phyloP scores from a whole-genome alignment of 139 green algal species.

The Chlamydomonas incerta region DNA sequence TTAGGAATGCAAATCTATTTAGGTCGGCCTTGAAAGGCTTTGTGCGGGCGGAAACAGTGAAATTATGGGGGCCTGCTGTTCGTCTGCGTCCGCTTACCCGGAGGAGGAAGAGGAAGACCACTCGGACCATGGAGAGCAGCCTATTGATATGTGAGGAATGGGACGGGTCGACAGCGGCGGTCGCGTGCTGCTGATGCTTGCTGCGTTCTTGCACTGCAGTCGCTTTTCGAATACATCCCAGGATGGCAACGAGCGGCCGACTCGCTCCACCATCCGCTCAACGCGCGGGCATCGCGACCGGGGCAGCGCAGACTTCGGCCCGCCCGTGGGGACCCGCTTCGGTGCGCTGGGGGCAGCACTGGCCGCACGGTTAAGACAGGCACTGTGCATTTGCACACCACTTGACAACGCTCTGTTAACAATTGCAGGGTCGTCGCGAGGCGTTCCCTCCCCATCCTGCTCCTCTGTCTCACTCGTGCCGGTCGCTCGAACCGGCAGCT shows the following conservation, averaged over 20 bases:
- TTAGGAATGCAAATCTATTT: no score
- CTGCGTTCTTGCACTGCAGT: not conserved
- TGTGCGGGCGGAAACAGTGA: no score
- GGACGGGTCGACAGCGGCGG: not conserved
- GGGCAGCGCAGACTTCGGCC: slow-evolving; percentile 12
- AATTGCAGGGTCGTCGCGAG: slow-evolving; percentile 31
- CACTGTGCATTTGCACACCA: not conserved
- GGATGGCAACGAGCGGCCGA: slow-evolving; percentile 3
- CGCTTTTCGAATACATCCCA: slow-evolving; percentile 28
- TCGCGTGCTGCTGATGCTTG: not conserved
- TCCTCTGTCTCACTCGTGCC: slow-evolving; percentile 37
- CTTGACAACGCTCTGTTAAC: not conserved
- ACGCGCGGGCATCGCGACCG: not conserved
- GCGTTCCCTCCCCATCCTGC: slow-evolving; percentile 15
- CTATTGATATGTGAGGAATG: slow-evolving; percentile 37
- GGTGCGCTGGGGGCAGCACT: no score
- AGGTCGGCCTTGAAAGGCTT: no score
- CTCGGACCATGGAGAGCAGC: slow-evolving; percentile 8
- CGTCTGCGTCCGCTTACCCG: no score
- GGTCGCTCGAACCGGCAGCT: slow-evolving; percentile 31
- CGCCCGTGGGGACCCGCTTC: no score
- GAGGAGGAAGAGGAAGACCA: slow-evolving; percentile 35
- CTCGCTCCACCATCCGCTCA: not conserved
- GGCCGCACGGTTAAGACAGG: not conserved
- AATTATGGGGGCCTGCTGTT: no score